Percentiles rank a stretch among this genome's conserved stretches.
phyloP scores from a whole-genome alignment of 345 rosid genomes.

The Euphorbia tirucalli region DNA sequence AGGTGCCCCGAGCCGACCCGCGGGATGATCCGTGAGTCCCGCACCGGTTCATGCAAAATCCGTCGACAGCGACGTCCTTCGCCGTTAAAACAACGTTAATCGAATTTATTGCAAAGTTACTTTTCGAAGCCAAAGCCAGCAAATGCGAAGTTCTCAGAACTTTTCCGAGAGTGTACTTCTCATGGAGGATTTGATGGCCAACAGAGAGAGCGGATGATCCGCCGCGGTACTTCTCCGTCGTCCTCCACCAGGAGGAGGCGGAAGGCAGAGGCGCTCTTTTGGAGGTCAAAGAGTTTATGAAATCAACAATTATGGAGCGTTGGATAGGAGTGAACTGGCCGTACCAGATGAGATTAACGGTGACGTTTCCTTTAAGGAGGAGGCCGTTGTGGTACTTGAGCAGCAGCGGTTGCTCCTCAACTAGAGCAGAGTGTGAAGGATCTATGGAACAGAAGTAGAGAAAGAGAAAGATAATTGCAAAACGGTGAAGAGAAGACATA shows the following conservation, averaged over 20 bases:
- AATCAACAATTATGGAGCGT: conserved; percentile 71
- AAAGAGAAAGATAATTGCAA: conserved; percentile 29
- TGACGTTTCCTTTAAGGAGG: conserved; percentile 58
- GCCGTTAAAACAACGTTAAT: conserved; percentile 75
- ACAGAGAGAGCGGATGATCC: conserved; percentile 46
- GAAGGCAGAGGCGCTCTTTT: conserved; percentile 39
- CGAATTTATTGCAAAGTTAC: conserved; percentile 28
- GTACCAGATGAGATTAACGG: conserved; percentile 84
- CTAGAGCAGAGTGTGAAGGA: conserved; percentile 45
- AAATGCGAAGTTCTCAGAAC: conserved; percentile 45
- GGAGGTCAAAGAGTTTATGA: conserved; percentile 55
- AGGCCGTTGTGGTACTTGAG: conserved; percentile 64
- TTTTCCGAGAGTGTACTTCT: conserved; percentile 61
- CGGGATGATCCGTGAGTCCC: conserved; percentile 63
- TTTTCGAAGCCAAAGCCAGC: conserved; percentile 52
- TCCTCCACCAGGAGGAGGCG: conserved; percentile 74
- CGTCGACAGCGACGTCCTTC: conserved; percentile 71
- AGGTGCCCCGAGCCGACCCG: conserved; percentile 42
- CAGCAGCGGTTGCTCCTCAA: conserved; percentile 72
- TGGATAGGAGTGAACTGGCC: conserved; percentile 67
- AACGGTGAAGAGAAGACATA: conserved; percentile 42
- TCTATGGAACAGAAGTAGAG: conserved; percentile 15
- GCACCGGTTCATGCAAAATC: conserved; percentile 74
- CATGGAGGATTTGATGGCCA: conserved; percentile 61
- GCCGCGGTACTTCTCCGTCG: conserved; percentile 64